Evolutionary conservation across 306 rosid species (phyloP), one percentile per base, ranked within the genome.

Genomic region (Hippophae tibetana): DNA sequence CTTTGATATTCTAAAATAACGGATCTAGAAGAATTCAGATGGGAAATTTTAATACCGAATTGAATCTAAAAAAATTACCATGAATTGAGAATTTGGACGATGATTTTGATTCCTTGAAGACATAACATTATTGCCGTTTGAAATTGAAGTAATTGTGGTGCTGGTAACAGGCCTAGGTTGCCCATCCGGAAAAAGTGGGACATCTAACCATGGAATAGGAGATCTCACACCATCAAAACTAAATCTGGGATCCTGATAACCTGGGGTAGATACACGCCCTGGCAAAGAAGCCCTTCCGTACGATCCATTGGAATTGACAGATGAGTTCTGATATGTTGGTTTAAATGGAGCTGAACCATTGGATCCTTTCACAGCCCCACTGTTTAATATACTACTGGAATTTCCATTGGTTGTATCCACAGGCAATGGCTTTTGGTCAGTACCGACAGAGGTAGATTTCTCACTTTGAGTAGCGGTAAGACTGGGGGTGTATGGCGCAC

Each of bases 201-300:
- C 78, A 61, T 86, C 95, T 57, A 80, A 71, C 87, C 84, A 90
- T 8, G 87, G 89, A 52, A 68, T 69, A 7, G 87, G 80, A 58
- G 93, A 78, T 25, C 76, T 78, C 10, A 57, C 67, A 52, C 84
- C 84, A 44, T 87, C 95, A 72, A 72, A 85, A 69, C 78, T 80
- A 72, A 65, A 85, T 71, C 95, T 76, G 46, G 87, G 89, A 79
- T 87, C 96, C 81, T 87, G 98, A 78, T 85, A 85, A 45, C 84
- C 92, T 25, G 95, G 79, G 25, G 81, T 68, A 48, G 96, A 84
- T 73, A 76, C 72, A 8, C 82, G 84, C 14, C 86, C 87, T 56
- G 95, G 72, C 74, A 87, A 13, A 62, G 79, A 59, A 68, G 70
- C 74, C 59, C 78, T 58, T 47, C 81, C 72, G 54, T 73, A 79